phyloP scores from a whole-genome alignment of 495 filamentous ascomycete genomes.

The Neurospora sp. region DNA sequence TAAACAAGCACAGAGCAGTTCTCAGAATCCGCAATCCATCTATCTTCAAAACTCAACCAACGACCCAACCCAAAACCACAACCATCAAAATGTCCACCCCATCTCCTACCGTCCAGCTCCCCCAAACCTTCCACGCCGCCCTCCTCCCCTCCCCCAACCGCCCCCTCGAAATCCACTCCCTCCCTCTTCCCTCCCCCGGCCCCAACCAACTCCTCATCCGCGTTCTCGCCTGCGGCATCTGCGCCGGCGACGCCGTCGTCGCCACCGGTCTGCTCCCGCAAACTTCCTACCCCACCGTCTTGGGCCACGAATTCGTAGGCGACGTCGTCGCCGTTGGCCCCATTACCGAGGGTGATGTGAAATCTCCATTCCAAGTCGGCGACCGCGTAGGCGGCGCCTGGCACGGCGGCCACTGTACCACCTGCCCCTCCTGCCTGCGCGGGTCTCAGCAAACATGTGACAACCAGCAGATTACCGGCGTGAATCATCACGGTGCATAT shows the following conservation, averaged over 20 bases:
- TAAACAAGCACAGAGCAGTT: neutral
- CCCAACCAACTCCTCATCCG: conserved; percentile 40
- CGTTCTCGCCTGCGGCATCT: conserved; percentile 45
- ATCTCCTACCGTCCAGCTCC: conserved; percentile 9
- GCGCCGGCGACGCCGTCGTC: conserved; percentile 34
- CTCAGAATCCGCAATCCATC: too few species aligned
- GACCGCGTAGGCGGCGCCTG: conserved; percentile 45
- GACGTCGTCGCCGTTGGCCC: conserved; percentile 40
- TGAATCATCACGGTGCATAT: conserved; percentile 42
- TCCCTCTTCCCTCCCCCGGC: conserved; percentile 32
- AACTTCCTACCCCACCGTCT: neutral
- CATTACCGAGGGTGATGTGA: too few species aligned
- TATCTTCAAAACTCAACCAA: neutral
- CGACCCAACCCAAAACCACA: neutral
- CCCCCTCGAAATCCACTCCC: conserved; percentile 33
- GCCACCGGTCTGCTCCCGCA: conserved; percentile 32
- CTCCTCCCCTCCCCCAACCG: conserved; percentile 29
- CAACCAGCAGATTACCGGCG: conserved; percentile 36
- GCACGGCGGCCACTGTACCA: conserved; percentile 44
- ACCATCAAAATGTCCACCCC: neutral
- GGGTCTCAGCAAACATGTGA: conserved; percentile 43
- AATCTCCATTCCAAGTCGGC: conserved; percentile 27
- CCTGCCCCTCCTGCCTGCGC: conserved; percentile 37
- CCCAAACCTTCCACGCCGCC: conserved; percentile 43
- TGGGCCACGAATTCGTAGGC: conserved; percentile 46